phyloP scores from a whole-genome alignment of 441 rosid genomes.

The Erodium texanum region DNA sequence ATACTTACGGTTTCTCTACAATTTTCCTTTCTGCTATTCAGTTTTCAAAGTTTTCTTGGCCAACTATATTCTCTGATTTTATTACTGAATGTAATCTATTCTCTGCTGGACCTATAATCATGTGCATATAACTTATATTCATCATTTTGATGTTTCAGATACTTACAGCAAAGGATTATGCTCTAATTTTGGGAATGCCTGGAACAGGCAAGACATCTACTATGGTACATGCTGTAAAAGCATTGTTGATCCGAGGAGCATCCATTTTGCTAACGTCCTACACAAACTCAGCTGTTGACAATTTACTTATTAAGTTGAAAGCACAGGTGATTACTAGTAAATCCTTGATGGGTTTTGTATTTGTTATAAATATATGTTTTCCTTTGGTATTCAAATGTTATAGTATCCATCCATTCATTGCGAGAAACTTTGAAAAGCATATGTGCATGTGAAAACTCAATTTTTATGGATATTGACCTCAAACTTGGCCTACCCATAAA shows the following conservation, averaged over 20 bases:
- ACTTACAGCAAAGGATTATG: constrained; percentile 88
- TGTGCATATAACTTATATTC: neutral
- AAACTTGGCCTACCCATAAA: neutral
- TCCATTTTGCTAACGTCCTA: constrained; percentile 91
- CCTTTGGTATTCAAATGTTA: neutral
- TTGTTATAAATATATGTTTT: neutral
- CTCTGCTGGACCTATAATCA: neutral
- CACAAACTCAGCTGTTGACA: constrained; percentile 98
- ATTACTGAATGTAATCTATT: constrained; percentile 8
- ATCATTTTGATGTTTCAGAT: constrained; percentile 47
- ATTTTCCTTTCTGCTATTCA: constrained; percentile 11
- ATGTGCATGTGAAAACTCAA: neutral
- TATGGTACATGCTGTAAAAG: constrained; percentile 92
- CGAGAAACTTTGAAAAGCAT: constrained; percentile 1
- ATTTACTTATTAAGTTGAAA: constrained; percentile 88
- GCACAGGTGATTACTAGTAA: constrained; percentile 76
- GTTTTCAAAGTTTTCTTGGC: neutral
- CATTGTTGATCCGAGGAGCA: constrained; percentile 88
- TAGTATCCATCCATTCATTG: neutral
- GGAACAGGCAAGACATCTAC: constrained; percentile 99
- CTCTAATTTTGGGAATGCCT: constrained; percentile 96
- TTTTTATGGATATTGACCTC: neutral
- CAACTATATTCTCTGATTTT: neutral
- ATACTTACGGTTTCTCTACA: constrained; percentile 65
- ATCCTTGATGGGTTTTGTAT: constrained; percentile 13